These are phyloP conservation scores for Xylariales sp. DNA, from an alignment of 2,329 filamentous ascomycete genomes.

Conservation along the genomic window DNA sequence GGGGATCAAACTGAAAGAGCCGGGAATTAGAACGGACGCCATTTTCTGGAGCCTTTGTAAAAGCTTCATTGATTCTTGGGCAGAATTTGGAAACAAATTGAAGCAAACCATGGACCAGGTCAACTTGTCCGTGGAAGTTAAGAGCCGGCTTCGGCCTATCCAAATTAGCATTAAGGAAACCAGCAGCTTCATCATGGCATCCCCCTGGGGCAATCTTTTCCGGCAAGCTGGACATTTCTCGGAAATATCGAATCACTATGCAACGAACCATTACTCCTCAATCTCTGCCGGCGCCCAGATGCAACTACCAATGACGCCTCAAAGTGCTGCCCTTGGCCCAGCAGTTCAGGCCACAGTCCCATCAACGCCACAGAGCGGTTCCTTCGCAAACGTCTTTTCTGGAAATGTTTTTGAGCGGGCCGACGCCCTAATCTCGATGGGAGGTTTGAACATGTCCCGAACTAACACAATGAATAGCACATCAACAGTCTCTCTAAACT, in stretches of 20 bases:
- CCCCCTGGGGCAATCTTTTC: slow-evolving; percentile 65
- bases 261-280: slow-evolving; percentile 51
- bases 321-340: slow-evolving; percentile 88
- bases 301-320: slow-evolving; percentile 81
- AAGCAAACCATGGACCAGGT: slow-evolving; percentile 65
- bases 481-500: slow-evolving; percentile 51
- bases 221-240: slow-evolving; percentile 47
- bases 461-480: slow-evolving; percentile 56
- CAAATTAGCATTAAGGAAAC: slow-evolving; percentile 87
- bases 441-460: slow-evolving; percentile 69
- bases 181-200: slow-evolving; percentile 73
- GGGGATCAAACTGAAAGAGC: slow-evolving; percentile 86
- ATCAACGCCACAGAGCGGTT: slow-evolving; percentile 71
- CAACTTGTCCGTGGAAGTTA: slow-evolving; percentile 73
- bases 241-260: slow-evolving; percentile 43
- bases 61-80: slow-evolving; percentile 77
- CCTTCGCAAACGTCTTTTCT: slow-evolving; percentile 65
- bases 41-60: slow-evolving; percentile 79
- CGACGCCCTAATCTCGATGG: slow-evolving; percentile 67
- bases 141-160: slow-evolving; percentile 79
- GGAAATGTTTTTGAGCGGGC: slow-evolving; percentile 71
- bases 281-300: slow-evolving; percentile 49
- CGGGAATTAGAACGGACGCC: slow-evolving; percentile 73
- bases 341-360: slow-evolving; percentile 91
- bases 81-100: slow-evolving; percentile 71